Evolutionary conservation across 2,329 filamentous ascomycete species (phyloP), one percentile per base, ranked within the genome.

Genomic region (Colletotrichum truncatum): DNA sequence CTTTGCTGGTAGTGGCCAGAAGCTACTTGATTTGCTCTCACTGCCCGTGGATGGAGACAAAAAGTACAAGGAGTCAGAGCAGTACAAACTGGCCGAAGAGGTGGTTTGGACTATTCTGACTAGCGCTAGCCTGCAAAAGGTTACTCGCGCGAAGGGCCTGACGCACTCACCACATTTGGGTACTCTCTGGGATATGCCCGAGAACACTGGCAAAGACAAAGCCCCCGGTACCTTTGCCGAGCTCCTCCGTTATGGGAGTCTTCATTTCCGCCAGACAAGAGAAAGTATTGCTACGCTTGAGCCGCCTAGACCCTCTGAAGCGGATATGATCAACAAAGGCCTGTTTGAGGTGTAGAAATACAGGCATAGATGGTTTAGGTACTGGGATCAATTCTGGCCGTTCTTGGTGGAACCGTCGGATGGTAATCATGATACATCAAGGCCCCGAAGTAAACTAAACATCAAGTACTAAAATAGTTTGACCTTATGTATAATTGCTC

Each of bases 141-240:
- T 80, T n/a, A 74, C 73, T 2, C 77, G 77, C 64, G 76, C 72
- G 0, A 74, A 75, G 56, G 67, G 68, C 2, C 34, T 76, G 34
- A 72, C 70, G 7, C 67, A 70, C 18, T 70, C 67, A 10, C 49
- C 69, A 12, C 67, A 70, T 21, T 64, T 75, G 14, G 76, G 76
- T 0, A 62, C 68, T 6, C 52, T 78, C 9, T 70, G 74, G 49
- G 76, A 78, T 52, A 49, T 64, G 62, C 63, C 69, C 14, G 77
- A 78, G 55, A 73, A 79, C 48, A 66, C 72, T 34, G 72, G 70
- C 9, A 74, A 70, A 21, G 74, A 79, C 55, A 67, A 68, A 21
- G 71, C 63, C 11, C 68, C 71, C 3, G 76, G 74, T 3, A 76
- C 77, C 0, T 79, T 78, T 70, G 76, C 73, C 2, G 77, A 77